Evolutionary conservation across 768 basidiomycete species (phyloP).

Genomic region (Xerocomus brunneocitrinus): DNA sequence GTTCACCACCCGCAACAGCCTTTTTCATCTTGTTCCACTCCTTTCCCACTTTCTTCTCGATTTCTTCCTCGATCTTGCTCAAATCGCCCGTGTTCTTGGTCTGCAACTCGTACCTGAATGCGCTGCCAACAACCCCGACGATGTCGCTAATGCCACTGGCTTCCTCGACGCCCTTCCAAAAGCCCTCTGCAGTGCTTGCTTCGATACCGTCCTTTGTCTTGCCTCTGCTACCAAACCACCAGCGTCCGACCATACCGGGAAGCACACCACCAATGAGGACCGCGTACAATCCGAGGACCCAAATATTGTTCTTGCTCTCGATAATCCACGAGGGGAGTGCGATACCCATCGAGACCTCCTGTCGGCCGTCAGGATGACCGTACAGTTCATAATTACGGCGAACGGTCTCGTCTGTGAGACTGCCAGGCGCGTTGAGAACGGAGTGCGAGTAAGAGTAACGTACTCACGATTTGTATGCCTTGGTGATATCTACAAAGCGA

Average conservation of each 20-base stretch:
- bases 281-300: conserved; percentile 86
- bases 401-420: conserved; percentile 88
- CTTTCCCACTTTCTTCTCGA: conserved; percentile 44
- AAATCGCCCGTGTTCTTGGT: conserved; percentile 36
- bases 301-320: conserved; percentile 85
- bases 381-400: conserved; percentile 86
- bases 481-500: conserved; percentile 89
- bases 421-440: conserved; percentile 24
- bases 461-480: conserved; percentile 91
- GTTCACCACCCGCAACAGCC: conserved; percentile 36
- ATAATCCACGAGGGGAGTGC: conserved; percentile 93
- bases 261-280: conserved; percentile 83
- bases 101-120: conserved; percentile 56
- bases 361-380: conserved; percentile 96
- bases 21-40: conserved; percentile 52
- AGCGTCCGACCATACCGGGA: conserved; percentile 83
- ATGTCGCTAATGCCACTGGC: conserved; percentile 70
- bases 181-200: conserved; percentile 72
- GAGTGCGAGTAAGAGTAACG: not conserved
- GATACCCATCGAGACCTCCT: conserved; percentile 90
- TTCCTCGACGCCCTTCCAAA: conserved; percentile 87
- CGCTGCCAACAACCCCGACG: conserved; percentile 62
- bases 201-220: conserved; percentile 92
- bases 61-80: conserved; percentile 46
- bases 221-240: conserved; percentile 94